These are phyloP conservation scores for Alternaria ethzedia DNA, from an alignment of 2,329 filamentous ascomycete species.

Conservation along the genomic window DNA sequence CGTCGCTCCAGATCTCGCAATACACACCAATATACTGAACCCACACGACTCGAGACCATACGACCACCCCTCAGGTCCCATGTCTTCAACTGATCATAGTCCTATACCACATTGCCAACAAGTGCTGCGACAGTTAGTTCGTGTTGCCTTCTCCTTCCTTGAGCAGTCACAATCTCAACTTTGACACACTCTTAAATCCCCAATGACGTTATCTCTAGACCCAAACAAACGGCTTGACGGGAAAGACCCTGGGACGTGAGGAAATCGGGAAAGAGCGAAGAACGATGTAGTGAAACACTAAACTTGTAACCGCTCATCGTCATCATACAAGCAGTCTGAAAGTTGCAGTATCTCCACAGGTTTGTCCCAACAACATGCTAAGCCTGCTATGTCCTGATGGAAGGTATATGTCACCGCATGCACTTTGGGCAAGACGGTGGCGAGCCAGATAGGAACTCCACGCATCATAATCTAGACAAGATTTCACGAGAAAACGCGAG, in stretches of 20 bases:
- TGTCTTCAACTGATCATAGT: background rate
- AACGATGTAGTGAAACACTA: background rate
- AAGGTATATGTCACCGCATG: background rate
- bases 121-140: background rate
- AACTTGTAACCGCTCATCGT: background rate
- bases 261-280: background rate
- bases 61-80: background rate
- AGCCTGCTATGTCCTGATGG: background rate
- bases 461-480: background rate
- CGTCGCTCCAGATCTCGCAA: background rate
- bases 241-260: background rate
- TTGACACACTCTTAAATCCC: background rate
- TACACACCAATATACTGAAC: background rate
- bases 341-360: background rate
- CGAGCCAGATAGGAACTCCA: background rate
- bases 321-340: background rate
- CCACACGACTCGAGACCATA: background rate
- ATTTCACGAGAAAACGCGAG: background rate
- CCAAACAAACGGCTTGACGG: background rate
- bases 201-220: background rate
- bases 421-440: background rate
- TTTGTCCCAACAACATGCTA: background rate
- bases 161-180: accelerated
- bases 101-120: background rate
- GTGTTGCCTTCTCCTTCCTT: background rate